phyloP scores from a whole-genome alignment of 352 stramenopile species.

The Phytophthora fragariae region DNA sequence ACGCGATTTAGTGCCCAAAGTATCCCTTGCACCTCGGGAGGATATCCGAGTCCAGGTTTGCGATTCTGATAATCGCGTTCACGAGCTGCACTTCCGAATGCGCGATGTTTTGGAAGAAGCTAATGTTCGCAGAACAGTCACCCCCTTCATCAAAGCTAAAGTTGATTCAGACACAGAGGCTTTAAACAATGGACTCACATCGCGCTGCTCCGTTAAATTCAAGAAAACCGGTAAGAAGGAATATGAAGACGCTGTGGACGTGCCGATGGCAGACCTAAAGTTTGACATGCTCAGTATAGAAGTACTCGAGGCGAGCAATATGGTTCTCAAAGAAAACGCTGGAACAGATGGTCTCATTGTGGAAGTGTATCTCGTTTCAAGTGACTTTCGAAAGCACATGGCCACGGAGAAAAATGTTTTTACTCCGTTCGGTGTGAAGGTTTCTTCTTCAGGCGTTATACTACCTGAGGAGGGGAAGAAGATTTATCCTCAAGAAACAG shows the following conservation, averaged over 20 bases:
- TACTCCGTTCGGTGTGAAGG: constrained; percentile 51
- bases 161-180: constrained; percentile 27
- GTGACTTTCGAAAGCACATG: constrained; percentile 49
- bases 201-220: constrained; percentile 8
- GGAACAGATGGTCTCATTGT: constrained; percentile 39
- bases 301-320: constrained; percentile 59
- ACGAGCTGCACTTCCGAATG: constrained; percentile 60
- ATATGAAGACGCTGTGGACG: constrained; percentile 6
- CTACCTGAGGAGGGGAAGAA: constrained; percentile 31
- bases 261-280: constrained; percentile 49
- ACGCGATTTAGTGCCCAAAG: constrained; percentile 31
- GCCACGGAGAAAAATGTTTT: constrained; percentile 22
- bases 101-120: constrained; percentile 54
- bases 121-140: constrained; percentile 48
- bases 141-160: constrained; percentile 42
- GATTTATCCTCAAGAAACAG: constrained; percentile 42
- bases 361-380: constrained; percentile 58
- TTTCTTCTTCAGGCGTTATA: constrained; percentile 59
- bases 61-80: constrained; percentile 35
- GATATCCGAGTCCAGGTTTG: constrained; percentile 55
- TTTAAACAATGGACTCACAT: background rate
- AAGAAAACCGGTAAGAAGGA: background rate
- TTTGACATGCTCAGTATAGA: constrained; percentile 55
- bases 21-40: constrained; percentile 52
- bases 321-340: constrained; percentile 49